Evolutionary conservation across 768 basidiomycete genomes (phyloP), one percentile per base, ranked within the genome.

Genomic region (Termitomyces sp.): DNA sequence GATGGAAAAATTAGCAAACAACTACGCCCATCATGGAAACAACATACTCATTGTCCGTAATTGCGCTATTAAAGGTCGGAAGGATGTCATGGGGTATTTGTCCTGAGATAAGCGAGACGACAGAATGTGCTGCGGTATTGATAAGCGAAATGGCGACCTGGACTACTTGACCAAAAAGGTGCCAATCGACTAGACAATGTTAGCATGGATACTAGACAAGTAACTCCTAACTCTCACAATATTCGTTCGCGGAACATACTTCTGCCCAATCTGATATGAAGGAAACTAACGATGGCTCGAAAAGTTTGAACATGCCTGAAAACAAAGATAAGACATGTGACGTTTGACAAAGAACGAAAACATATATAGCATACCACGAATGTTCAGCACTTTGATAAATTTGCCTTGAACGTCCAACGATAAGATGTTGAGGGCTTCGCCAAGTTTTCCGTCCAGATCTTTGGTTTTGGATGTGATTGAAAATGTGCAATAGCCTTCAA

Each of bases 391-490:
- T 58, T 77, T 75, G 24, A 86, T 82, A 1, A 85, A 76, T 55
- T 75, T 80, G 34, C 88, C 88, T 36, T 80, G 76, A 2, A 79
- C 66, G 66, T 91, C 89, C 34, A 90, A 67, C 1, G 74, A 61
- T 56, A 86, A 60, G 1, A 61, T 63, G 1, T 68, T 66, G 37
- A 90, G 58, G 6, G 75, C 63, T 13, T 74, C 70, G 22, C 69
- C 67, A 46, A 91, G 76, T 66, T 82, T 85, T 56, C 62, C 69
- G 68, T 91, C 89, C 42, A 86, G 67, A 59, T 88, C 85, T 57
- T 77, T 79, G 2, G 78, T 79, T 2, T 72, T 66, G 4, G 81
- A 77, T 3, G 83, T 78, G 42, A 89, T 75, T 12, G 75, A 62
- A 37, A 88, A 75, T n/a, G 78, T 74, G 34, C 74, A 70, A 59